Percentiles rank a stretch among this genome's conserved stretches.
phyloP scores from a whole-genome alignment of 2,329 filamentous ascomycete genomes.

The Juglanconis sp. region DNA sequence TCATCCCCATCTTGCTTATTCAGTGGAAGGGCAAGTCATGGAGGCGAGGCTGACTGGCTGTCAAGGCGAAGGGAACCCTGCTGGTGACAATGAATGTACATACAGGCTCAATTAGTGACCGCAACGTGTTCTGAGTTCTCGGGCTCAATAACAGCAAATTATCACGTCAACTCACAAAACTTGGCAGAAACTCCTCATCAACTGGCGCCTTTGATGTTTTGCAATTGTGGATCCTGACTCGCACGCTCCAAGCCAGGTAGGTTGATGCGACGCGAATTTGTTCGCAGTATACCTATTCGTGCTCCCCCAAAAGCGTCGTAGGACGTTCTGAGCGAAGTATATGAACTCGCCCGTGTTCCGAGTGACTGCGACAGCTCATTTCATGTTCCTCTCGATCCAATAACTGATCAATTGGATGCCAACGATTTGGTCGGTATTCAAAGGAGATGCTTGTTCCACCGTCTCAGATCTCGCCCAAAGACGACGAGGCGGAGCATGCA shows the following conservation, averaged over 20 bases:
- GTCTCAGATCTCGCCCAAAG: not conserved
- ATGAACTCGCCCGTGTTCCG: not conserved
- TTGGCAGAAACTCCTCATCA: no score
- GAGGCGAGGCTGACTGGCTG: not conserved
- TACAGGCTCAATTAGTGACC: no score
- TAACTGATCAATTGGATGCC: not conserved
- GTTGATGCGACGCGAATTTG: no score
- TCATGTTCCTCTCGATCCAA: not conserved
- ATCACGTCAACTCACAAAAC: no score
- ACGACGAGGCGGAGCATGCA: not conserved
- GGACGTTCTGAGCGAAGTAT: not conserved
- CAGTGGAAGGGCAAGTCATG: conserved; percentile 19
- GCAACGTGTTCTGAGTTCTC: no score
- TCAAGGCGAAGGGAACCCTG: not conserved
- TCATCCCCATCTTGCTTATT: conserved; percentile 18
- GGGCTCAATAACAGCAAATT: no score
- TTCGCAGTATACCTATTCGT: no score
- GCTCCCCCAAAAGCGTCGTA: not conserved
- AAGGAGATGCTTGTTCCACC: not conserved
- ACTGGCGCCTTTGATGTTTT: no score
- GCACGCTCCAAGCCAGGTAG: no score
- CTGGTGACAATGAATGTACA: not conserved
- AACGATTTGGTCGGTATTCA: not conserved
- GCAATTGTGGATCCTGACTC: no score
- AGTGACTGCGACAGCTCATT: not conserved